Evolutionary conservation across 1,139 yeast species (phyloP).

Genomic region (Suhomyces guaymorum): DNA sequence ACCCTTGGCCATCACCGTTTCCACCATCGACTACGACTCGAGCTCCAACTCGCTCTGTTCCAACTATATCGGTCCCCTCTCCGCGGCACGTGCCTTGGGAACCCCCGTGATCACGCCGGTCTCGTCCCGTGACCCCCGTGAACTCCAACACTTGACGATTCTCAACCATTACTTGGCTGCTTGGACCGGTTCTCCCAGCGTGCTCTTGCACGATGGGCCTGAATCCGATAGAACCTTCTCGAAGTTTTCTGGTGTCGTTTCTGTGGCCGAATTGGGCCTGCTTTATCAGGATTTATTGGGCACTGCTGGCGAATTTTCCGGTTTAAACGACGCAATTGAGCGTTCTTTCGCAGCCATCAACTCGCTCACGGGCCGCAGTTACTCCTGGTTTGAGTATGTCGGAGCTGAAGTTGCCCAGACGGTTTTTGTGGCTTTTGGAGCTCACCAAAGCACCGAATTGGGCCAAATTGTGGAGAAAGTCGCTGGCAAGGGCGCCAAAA

Average conservation of each 20-base stretch:
- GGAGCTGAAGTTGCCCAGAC: slow-evolving; percentile 65
- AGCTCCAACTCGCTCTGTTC: slow-evolving; percentile 54
- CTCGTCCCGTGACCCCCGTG: slow-evolving; percentile 46
- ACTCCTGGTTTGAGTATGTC: slow-evolving; percentile 68
- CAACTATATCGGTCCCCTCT: slow-evolving; percentile 66
- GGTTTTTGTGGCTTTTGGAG: slow-evolving; percentile 77
- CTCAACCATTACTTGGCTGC: slow-evolving; percentile 65
- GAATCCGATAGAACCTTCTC: slow-evolving; percentile 60
- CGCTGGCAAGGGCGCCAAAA: slow-evolving; percentile 31
- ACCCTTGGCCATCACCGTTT: slow-evolving; percentile 70
- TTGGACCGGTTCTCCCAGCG: slow-evolving; percentile 54
- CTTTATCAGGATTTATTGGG: slow-evolving; percentile 41
- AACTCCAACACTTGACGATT: slow-evolving; percentile 68
- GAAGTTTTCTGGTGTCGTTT: slow-evolving; percentile 47
- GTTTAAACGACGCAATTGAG: slow-evolving; percentile 41
- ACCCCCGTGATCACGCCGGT: slow-evolving; percentile 76
- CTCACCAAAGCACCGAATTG: slow-evolving; percentile 62
- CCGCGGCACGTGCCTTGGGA: slow-evolving; percentile 63
- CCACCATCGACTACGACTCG: slow-evolving; percentile 69
- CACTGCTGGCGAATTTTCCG: slow-evolving; percentile 23
- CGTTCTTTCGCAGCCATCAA: slow-evolving; percentile 54
- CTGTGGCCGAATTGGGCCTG: slow-evolving; percentile 46
- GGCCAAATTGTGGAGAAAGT: slow-evolving; percentile 43
- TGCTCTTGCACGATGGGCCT: slow-evolving; percentile 81
- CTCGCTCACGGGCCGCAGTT: slow-evolving; percentile 55